Evolutionary conservation across 805 yeast genomes (phyloP).

Genomic region (Starmera quercuum): DNA sequence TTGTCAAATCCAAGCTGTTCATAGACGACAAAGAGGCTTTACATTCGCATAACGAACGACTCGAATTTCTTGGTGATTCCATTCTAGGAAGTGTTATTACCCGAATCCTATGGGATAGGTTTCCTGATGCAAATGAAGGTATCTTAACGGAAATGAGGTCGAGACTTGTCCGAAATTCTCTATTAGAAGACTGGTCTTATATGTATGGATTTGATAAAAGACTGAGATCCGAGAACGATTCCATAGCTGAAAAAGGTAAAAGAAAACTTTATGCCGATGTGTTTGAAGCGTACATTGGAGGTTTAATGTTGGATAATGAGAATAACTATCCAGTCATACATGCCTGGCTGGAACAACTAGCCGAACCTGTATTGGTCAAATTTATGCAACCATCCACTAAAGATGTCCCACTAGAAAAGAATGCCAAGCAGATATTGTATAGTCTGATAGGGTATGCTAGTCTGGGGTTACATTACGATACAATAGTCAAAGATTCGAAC

Average conservation of each 20-base stretch:
- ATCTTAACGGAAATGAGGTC: slow-evolving; percentile 66
- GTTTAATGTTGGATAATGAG: slow-evolving; percentile 53
- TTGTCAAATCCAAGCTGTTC: slow-evolving; percentile 49
- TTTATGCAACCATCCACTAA: slow-evolving; percentile 1
- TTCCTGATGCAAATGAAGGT: slow-evolving; percentile 76
- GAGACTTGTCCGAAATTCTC: slow-evolving; percentile 62
- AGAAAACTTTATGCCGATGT: slow-evolving; percentile 80
- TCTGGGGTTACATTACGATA: slow-evolving; percentile 45
- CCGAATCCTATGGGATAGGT: slow-evolving; percentile 51
- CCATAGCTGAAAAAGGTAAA: slow-evolving; percentile 40
- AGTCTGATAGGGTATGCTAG: slow-evolving; percentile 73
- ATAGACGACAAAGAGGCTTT: slow-evolving; percentile 50
- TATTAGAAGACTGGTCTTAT: slow-evolving; percentile 62
- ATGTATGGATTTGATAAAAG: slow-evolving; percentile 58
- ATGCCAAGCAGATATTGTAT: slow-evolving; percentile 75
- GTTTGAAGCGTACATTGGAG: slow-evolving; percentile 93
- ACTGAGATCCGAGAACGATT: slow-evolving; percentile 44
- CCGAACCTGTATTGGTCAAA: slow-evolving; percentile 35
- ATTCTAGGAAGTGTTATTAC: slow-evolving; percentile 70
- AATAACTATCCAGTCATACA: slow-evolving; percentile 40
- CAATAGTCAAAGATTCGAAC: slow-evolving; percentile 32
- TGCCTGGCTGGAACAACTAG: slow-evolving; percentile 48
- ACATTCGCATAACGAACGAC: slow-evolving; percentile 70
- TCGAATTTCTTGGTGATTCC: slow-evolving; percentile 90
- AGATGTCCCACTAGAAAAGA: slow-evolving; percentile 36